Percentiles rank a stretch among this genome's conserved stretches.
phyloP scores from a whole-genome alignment of 2,329 filamentous ascomycete species.

The Cladosporium sphaerospermum region DNA sequence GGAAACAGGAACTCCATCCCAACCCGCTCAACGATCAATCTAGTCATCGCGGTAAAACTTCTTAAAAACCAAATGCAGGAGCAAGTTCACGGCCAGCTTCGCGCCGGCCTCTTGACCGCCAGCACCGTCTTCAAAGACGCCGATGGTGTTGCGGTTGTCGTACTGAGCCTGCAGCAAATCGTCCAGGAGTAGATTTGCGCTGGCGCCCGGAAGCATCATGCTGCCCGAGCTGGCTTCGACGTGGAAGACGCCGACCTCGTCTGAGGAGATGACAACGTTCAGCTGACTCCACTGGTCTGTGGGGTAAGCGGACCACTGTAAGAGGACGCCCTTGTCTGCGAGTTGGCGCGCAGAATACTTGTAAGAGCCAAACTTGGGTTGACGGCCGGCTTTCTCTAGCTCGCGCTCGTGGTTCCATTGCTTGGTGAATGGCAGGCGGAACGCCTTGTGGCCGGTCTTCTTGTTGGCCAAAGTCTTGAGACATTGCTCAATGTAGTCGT shows the following conservation, averaged over 20 bases:
- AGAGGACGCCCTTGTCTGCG: constrained; percentile 86
- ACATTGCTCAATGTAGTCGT: constrained; percentile 98
- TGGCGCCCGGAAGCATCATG: constrained; percentile 93
- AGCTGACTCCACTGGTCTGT: constrained; percentile 85
- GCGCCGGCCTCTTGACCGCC: constrained; percentile 40
- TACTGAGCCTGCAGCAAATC: constrained; percentile 95
- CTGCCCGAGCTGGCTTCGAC: constrained; percentile 85
- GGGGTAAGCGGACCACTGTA: constrained; percentile 79
- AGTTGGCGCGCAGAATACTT: constrained; percentile 91
- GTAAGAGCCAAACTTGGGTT: constrained; percentile 95
- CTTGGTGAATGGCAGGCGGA: constrained; percentile 93
- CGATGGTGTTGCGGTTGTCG: constrained; percentile 93
- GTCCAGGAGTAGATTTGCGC: constrained; percentile 81
- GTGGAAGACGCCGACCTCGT: constrained; percentile 89
- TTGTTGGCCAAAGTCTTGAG: constrained; percentile 97
- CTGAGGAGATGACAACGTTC: constrained; percentile 88
- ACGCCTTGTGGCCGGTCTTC: constrained; percentile 64
- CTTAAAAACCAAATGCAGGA: constrained; percentile 95
- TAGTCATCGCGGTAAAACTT: constrained; percentile 71
- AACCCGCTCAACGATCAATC: not conserved
- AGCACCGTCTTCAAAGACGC: constrained; percentile 60
- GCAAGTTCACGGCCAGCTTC: constrained; percentile 89
- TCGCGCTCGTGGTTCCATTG: constrained; percentile 99
- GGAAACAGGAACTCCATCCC: not conserved
- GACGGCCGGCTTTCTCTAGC: constrained; percentile 82